phyloP scores from a whole-genome alignment of 1,284 basidiomycete species.

The Mycena sp. region DNA sequence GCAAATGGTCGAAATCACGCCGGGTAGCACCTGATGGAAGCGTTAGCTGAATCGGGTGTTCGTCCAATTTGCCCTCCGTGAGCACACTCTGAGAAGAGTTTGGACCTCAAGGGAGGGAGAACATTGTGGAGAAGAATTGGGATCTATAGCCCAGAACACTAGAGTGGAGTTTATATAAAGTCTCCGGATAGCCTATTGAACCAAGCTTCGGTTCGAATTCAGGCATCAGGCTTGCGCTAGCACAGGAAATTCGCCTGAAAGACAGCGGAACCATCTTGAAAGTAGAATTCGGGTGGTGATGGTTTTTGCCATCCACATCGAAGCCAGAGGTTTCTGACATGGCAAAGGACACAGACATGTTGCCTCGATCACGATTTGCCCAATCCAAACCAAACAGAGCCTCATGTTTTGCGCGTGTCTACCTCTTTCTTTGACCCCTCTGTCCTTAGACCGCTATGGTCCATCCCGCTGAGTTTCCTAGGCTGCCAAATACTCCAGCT shows the following conservation, averaged over 20 bases:
- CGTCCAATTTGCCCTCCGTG: not conserved
- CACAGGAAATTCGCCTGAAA: too few relatives aligned
- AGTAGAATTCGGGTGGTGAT: conserved; percentile 1
- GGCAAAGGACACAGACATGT: not conserved
- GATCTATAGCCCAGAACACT: not conserved
- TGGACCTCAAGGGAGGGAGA: not conserved
- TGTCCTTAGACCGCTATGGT: not conserved
- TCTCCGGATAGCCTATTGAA: not conserved
- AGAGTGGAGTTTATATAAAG: not conserved
- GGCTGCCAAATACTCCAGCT: not conserved
- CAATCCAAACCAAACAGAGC: not conserved
- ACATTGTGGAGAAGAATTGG: not conserved
- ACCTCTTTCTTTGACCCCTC: too few relatives aligned
- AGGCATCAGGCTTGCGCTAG: too few relatives aligned
- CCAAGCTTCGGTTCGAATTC: not conserved
- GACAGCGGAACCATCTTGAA: not conserved
- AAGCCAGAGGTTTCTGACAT: not conserved
- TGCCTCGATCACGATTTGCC: not conserved
- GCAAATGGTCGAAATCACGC: not conserved
- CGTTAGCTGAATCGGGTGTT: not conserved
- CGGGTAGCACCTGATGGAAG: not conserved
- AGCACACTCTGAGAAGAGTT: not conserved
- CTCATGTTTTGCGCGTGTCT: too few relatives aligned
- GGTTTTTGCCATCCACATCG: not conserved
- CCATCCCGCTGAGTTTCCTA: not conserved